Percentiles rank a stretch among this genome's conserved stretches.
These are phyloP conservation scores for Dalechampia spathulata DNA, from an alignment of 441 rosid genomes.

Conservation along the genomic window DNA sequence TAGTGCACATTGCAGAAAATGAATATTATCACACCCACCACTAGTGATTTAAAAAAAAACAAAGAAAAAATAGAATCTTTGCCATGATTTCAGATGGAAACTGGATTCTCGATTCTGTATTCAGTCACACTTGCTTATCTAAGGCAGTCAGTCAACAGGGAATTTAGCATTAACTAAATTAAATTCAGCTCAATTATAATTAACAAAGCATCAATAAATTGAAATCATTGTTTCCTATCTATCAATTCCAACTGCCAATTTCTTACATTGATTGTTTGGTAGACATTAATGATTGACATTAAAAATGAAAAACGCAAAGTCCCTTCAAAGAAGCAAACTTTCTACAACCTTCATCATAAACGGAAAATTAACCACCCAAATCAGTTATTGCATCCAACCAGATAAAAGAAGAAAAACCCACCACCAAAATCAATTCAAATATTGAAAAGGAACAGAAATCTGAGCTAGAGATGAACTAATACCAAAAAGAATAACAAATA, in stretches of 20 bases:
- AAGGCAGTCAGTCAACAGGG: not conserved
- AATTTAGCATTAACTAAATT: not conserved
- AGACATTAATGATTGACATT: not conserved
- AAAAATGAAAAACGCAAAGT: not conserved
- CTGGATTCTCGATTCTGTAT: conserved; percentile 3
- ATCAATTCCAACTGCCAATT: not conserved
- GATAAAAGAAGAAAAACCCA: not conserved
- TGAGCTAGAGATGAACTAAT: too few relatives aligned
- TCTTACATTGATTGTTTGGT: not conserved
- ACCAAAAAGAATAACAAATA: too few relatives aligned
- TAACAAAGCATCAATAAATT: too few relatives aligned
- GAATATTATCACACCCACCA: not conserved
- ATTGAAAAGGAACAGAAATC: too few relatives aligned
- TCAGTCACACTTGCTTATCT: not conserved
- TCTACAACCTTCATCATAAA: not conserved
- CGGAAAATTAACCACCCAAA: too few relatives aligned
- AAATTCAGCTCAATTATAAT: not conserved
- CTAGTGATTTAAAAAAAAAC: too few relatives aligned
- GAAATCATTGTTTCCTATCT: not conserved
- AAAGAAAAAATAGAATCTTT: conserved; percentile 4
- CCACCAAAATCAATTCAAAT: not conserved
- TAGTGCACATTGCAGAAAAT: not conserved
- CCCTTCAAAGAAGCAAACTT: not conserved
- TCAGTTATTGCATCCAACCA: not conserved
- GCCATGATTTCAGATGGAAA: conserved; percentile 1